A percentile compares a stretch with the other conserved stretches of the same genome.
phyloP scores from a whole-genome alignment of 1,284 basidiomycete species.

The Ceratobasidium papillatum region DNA sequence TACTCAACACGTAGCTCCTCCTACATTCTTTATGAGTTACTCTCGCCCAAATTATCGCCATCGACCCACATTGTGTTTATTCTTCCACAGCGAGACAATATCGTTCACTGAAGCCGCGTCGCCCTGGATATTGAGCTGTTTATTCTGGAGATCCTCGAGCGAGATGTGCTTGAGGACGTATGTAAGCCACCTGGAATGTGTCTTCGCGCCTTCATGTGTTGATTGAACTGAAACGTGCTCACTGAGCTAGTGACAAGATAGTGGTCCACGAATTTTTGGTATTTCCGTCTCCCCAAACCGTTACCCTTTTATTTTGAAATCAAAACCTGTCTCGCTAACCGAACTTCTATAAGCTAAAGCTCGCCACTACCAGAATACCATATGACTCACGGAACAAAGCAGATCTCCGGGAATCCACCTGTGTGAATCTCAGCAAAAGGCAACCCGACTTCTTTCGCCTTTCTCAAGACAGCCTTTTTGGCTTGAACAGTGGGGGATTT shows the following conservation, averaged over 20 bases:
- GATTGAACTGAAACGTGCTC: background rate
- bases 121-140: background rate
- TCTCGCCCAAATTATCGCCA: no score
- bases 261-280: background rate
- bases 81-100: constrained; percentile 1
- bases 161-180: background rate
- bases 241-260: background rate
- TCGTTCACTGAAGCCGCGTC: background rate
- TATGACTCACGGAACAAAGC: no score
- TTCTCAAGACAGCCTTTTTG: no score
- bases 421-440: no score
- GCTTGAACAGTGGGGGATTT: no score
- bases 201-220: background rate
- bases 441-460: no score
- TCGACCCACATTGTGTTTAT: constrained; percentile 8
- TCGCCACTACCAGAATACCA: no score
- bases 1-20: no score
- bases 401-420: no score
- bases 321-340: no score
- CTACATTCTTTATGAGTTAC: no score
- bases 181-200: background rate
- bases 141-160: background rate
- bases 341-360: no score
- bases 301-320: background rate
- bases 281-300: constrained; percentile 13